Evolutionary conservation across 495 filamentous ascomycete species (phyloP), one percentile per base, ranked within the genome.

Genomic region (Pseudotulostoma volvatum): DNA sequence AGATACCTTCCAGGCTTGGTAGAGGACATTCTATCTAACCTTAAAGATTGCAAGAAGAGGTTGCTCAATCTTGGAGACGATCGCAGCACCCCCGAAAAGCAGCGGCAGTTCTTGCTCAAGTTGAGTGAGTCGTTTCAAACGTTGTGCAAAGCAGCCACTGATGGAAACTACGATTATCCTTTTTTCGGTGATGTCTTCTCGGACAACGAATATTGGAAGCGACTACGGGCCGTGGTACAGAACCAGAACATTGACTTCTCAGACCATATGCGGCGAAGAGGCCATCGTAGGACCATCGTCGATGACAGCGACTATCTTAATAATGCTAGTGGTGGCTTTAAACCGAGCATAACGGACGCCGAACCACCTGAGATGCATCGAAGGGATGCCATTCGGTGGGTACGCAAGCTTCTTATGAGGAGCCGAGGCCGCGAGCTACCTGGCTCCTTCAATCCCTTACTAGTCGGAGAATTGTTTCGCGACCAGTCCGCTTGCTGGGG

Each of bases 171-270:
- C 43, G 61, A 54, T 38, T 51, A 70, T 32, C 21, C 43, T 0
- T 80, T 80, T 47, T 81, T 81, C 43, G 56, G 50, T 1, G 53
- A 64, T 41, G 58, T 58, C 3, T 44, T 57, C 23, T 47, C 56
- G 0, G 31, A 13, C 3, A 9, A 9, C 14, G 2, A 9, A n/a
- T 60, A 59, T 38, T 28, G 45, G 11, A 73, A 72, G 41, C 67
- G 76, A 13, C 53, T 81, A 14, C 68, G 78, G 14, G 74, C 76
- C 0, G 55, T 73, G 1, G 53, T 78, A 4, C 74, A 81, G 34
- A 70, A 73, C 21, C 47, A 67, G 20, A 73, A 73, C 40, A 38
- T 45, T 23, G 48, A 64, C 0, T 82, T 81, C 38, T 59, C 71
- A 0, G 41, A 63, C 3, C 38, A 58, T 0, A 64, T 82, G 31